Evolutionary conservation across 805 yeast species (phyloP).

Genomic region (Alloascoidea africana): DNA sequence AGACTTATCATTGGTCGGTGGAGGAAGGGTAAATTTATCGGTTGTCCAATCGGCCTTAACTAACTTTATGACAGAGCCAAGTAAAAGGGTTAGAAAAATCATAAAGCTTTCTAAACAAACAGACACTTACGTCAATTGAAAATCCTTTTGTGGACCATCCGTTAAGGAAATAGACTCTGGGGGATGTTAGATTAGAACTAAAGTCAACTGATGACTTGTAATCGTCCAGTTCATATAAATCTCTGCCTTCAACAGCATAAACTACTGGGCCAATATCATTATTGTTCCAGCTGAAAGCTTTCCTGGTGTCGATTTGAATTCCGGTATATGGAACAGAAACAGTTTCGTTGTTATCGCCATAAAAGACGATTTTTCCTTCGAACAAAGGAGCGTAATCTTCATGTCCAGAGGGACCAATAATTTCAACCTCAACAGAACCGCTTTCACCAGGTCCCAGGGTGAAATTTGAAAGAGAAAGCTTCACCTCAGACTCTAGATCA

Average conservation of each 20-base stretch:
- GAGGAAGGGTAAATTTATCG: too few relatives aligned
- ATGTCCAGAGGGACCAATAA: not conserved
- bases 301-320: not conserved
- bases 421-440: not conserved
- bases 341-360: not conserved
- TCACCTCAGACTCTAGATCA: not conserved
- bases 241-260: too few relatives aligned
- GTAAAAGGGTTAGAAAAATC: too few relatives aligned
- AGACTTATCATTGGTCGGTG: too few relatives aligned
- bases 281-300: not conserved
- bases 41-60: too few relatives aligned
- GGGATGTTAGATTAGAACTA: too few relatives aligned
- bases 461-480: not conserved
- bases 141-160: not conserved
- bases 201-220: too few relatives aligned
- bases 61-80: too few relatives aligned
- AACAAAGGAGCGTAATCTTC: not conserved
- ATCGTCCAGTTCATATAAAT: too few relatives aligned
- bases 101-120: too few relatives aligned
- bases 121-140: not conserved
- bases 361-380: not conserved
- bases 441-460: not conserved
- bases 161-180: not conserved
- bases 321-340: not conserved
- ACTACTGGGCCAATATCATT: too few relatives aligned